Evolutionary conservation across 345 rosid species (phyloP).

Genomic region (Combretum micranthum): DNA sequence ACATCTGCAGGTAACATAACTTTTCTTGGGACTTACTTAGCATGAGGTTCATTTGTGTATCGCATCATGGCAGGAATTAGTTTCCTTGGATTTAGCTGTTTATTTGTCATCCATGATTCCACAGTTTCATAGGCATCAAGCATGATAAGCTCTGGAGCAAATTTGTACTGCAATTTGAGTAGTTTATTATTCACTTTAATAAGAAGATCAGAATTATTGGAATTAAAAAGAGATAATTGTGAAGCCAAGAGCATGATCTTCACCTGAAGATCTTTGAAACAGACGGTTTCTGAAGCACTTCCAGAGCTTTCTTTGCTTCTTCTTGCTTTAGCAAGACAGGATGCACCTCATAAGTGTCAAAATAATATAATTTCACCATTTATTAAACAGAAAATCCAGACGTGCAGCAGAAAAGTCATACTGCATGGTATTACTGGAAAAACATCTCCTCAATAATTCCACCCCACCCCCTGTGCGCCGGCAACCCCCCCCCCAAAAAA

Average conservation of each 20-base stretch:
- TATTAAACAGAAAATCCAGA: not conserved
- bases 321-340: constrained; percentile 47
- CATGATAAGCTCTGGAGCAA: constrained; percentile 86
- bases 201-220: not conserved
- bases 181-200: constrained; percentile 9
- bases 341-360: not conserved
- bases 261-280: constrained; percentile 93
- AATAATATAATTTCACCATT: constrained; percentile 1
- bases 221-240: constrained; percentile 4
- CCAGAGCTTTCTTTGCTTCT: constrained; percentile 91
- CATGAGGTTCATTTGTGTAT: constrained; percentile 98
- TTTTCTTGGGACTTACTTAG: constrained; percentile 48
- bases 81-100: constrained; percentile 86
- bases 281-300: constrained; percentile 79
- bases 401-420: too few relatives aligned
- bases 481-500: too few relatives aligned
- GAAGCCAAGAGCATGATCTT: constrained; percentile 12
- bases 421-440: too few relatives aligned
- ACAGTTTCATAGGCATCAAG: constrained; percentile 99
- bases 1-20: not conserved
- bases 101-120: constrained; percentile 93
- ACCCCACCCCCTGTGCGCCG: too few relatives aligned
- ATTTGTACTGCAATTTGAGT: constrained; percentile 73
- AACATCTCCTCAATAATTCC: too few relatives aligned
- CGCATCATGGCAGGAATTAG: constrained; percentile 99